These are phyloP conservation scores for Metarhizium humberi DNA, from an alignment of 2,329 filamentous ascomycete species.

Conservation along the genomic window DNA sequence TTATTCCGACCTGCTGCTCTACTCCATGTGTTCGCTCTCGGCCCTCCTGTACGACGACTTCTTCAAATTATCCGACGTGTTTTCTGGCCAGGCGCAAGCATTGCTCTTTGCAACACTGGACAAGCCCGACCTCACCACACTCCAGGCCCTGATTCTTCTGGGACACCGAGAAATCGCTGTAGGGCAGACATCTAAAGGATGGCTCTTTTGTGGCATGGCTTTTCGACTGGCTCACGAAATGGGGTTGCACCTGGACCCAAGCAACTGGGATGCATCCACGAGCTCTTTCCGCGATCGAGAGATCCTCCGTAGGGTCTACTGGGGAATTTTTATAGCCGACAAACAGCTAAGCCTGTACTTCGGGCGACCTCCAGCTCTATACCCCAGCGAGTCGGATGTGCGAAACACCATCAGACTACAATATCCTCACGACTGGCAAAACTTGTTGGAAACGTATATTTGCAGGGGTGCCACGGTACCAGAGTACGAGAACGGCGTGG, in stretches of 20 bases:
- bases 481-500: conserved; percentile 35
- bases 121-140: conserved; percentile 34
- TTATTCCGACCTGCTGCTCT: conserved; percentile 40
- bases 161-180: conserved; percentile 38
- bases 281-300: conserved; percentile 33
- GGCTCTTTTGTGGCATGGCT: conserved; percentile 43
- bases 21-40: conserved; percentile 38
- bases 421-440: conserved; percentile 39
- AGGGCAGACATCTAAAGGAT: conserved; percentile 38
- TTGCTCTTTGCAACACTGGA: conserved; percentile 36
- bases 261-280: conserved; percentile 34
- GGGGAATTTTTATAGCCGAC: conserved; percentile 40
- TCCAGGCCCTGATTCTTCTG: conserved; percentile 35
- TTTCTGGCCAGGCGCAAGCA: conserved; percentile 33
- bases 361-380: conserved; percentile 38
- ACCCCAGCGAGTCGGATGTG: conserved; percentile 40
- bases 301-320: conserved; percentile 38
- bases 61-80: conserved; percentile 29
- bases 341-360: conserved; percentile 43
- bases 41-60: conserved; percentile 35
- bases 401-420: conserved; percentile 37
- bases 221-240: conserved; percentile 42
- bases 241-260: conserved; percentile 42
- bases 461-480: conserved; percentile 32
- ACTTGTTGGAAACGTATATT: conserved; percentile 37